Conservation (phyloP, 2,329 filamentous ascomycete genomes). For the Cladosporium phlei region DNA sequence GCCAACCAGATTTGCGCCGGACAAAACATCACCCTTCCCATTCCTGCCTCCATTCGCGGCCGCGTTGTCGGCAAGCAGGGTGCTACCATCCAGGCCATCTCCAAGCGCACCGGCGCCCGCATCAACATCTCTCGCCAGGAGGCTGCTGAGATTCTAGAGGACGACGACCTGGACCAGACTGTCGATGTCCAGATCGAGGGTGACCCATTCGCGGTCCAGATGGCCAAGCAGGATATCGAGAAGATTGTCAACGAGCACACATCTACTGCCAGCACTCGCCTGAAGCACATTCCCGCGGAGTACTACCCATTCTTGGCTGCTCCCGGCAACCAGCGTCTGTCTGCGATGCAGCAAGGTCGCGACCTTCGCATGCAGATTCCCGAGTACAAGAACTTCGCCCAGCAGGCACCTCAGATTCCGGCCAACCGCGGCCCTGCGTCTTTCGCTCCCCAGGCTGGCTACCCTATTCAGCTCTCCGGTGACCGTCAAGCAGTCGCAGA, state of each 20-base stretch:
- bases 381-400: constrained; percentile 68
- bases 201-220: constrained; percentile 79
- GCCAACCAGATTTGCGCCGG: constrained; percentile 82
- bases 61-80: constrained; percentile 93
- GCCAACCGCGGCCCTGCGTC: constrained; percentile 60
- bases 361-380: constrained; percentile 81
- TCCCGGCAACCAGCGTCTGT: constrained; percentile 63
- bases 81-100: constrained; percentile 81
- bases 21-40: constrained; percentile 68
- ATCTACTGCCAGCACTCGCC: constrained; percentile 72
- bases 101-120: constrained; percentile 81
- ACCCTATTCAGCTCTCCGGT: constrained; percentile 79
- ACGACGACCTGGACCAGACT: constrained; percentile 71
- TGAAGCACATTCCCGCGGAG: constrained; percentile 81
- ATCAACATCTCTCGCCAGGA: constrained; percentile 85
- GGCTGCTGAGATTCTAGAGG: constrained; percentile 50
- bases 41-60: constrained; percentile 77
- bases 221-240: constrained; percentile 77
- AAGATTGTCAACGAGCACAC: constrained; percentile 83
- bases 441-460: constrained; percentile 67
- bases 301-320: constrained; percentile 95
- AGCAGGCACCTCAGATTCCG: constrained; percentile 59
- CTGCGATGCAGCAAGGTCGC: constrained; percentile 65
- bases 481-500: constrained; percentile 78
- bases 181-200: constrained; percentile 88